Base-by-base conservation (phyloP, 2,329 filamentous ascomycete genomes). In the Cyclaneusma minus region DNA sequence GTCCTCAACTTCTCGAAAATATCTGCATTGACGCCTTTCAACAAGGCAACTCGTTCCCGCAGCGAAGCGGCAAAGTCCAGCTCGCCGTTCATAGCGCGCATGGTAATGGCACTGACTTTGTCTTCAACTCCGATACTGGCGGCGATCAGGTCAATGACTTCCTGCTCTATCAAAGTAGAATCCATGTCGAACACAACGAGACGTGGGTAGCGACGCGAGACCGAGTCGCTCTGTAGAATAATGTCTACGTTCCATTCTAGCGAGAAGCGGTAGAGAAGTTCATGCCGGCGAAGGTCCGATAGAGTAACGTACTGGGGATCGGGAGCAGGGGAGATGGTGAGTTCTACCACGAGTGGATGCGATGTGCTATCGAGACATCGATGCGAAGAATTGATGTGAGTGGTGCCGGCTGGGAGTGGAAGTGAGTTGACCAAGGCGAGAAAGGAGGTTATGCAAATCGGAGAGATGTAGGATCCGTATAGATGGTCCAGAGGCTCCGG, bases 141-240 rank as follows among this genome's bases (percentile, higher is more conserved):
- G 4, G 89, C 89, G 30, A 98, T 75, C 43, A 95, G 74, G 51
- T 98, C 89, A 47, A 98, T 95, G 33, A 94, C 85, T 56, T 98
- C 89, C 51, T 98, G 85, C 28, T 87, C 79, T 48, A 98, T 95
- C 33, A 98, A 66, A 0, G 89, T 98, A 51, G 79, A 89, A 56
- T 98, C 89, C 89, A 98, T 98, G 51, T 98, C 89, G 45, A 98
- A 98, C 16, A 94, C 82, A 3, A 87, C 84, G 7, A 95, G 62
- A 6, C 87, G 70, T 38, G 85, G 85, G 51, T 91, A 70, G 15
- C 76, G 67, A 31, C 83, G 64, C 60, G 76, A 83, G 16, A 87
- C 60, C 16, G 60, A 67, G 45, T 87, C 80, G 21, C 53, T 53
- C 50, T 91, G 81, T 35, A 92, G 60, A 12, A 80, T 68, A 9